phyloP scores from a whole-genome alignment of 495 filamentous ascomycete genomes.

The Penicillium tannophilum region DNA sequence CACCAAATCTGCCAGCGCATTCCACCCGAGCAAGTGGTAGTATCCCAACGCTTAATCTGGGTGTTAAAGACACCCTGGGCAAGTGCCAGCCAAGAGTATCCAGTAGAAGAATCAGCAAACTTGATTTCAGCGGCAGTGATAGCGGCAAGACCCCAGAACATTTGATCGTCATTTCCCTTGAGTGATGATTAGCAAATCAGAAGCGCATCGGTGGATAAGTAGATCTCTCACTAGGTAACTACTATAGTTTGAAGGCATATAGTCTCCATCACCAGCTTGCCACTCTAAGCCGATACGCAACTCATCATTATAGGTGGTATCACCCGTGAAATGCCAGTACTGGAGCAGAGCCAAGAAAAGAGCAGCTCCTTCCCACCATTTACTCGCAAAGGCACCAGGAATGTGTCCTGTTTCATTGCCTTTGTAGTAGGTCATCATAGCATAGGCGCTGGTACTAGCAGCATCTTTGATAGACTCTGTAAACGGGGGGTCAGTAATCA shows the following conservation, averaged over 20 bases:
- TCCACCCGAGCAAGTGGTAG: slow-evolving; percentile 50
- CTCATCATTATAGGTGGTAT: slow-evolving; percentile 50
- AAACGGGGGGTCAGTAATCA: neutral
- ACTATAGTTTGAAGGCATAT: slow-evolving; percentile 46
- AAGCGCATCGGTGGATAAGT: neutral
- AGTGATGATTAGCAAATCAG: neutral
- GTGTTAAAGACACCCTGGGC: slow-evolving; percentile 79
- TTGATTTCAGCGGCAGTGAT: slow-evolving; percentile 57
- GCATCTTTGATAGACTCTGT: slow-evolving; percentile 67
- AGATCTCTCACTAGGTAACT: slow-evolving; percentile 32
- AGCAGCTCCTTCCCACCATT: slow-evolving; percentile 78
- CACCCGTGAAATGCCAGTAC: slow-evolving; percentile 59
- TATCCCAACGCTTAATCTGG: slow-evolving; percentile 57
- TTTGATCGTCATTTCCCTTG: slow-evolving; percentile 59
- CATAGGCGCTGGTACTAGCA: slow-evolving; percentile 58
- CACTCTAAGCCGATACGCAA: slow-evolving; percentile 49
- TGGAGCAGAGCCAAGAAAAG: slow-evolving; percentile 52
- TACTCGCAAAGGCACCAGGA: slow-evolving; percentile 56
- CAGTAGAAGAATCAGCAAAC: slow-evolving; percentile 42
- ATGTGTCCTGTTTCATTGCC: slow-evolving; percentile 63
- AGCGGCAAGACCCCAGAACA: slow-evolving; percentile 59
- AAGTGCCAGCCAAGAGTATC: slow-evolving; percentile 70
- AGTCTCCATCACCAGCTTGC: slow-evolving; percentile 51
- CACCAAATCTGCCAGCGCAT: slow-evolving; percentile 59
- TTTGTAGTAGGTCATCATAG: slow-evolving; percentile 69